Evolutionary conservation across 441 rosid species (phyloP), one percentile per base, ranked within the genome.

Genomic region (Populus tomentosa): DNA sequence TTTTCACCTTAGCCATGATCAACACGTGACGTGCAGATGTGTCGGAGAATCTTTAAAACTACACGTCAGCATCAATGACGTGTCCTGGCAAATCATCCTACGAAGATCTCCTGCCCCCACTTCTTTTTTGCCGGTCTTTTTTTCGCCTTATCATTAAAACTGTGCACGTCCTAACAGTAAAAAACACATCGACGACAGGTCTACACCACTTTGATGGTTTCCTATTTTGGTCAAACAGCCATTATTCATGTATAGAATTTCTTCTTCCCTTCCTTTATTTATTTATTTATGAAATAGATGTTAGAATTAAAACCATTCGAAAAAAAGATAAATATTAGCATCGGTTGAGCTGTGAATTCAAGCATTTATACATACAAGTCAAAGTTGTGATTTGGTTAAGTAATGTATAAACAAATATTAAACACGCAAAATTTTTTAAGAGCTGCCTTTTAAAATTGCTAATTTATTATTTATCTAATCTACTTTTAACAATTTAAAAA

Each of bases 1-100:
- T 16, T 5, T 33, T 32, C 16, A 14, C 23, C 14, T 13, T 14
- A 2, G 11, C 32, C 6, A 67, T 14, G 20, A 33, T 14, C 69
- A 53, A 75, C 24, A 68, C 82, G 77, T 75, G 82, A 76, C 74
- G 68, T n/a, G 20, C 66, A 74, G 8, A 33, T 8, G 73, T 69
- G 77, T 68, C 78, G 50, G 73, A 42, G 80, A 73, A 79, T 78
- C 79, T 75, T 42, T 33, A 1, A 42, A 70, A 46, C 56, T 40
- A 28, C 65, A 53, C 69, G 73, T 82, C 80, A 67, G 36, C 65
- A 30, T 79, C 78, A 23, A 24, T 38, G 40, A 53, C 71, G 78
- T 71, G 83, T 69, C 71, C 40, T 28, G 6, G 42, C 42, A 61
- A 62, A 62, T 21, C 66, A 62, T 20, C 66, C 66, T 62, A 23